Evolutionary conservation across 345 rosid species (phyloP), one percentile per base, ranked within the genome.

Genomic region (Hibiscus syriacus): DNA sequence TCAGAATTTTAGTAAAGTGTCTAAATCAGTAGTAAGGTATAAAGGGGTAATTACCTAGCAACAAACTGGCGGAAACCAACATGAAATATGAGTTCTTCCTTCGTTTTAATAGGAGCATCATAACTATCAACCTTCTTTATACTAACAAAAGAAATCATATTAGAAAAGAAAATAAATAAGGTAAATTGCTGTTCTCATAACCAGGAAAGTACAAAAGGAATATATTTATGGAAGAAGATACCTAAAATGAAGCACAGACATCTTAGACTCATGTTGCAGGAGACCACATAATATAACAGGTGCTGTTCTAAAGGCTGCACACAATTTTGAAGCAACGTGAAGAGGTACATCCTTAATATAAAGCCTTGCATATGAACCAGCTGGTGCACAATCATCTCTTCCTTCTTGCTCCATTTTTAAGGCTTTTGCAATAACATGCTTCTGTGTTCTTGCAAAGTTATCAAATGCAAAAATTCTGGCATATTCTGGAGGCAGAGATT

Each of bases 211-310:
- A 29, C 19, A 49, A 67, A 58, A 10, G 48, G 17, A 54, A 55
- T 60, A 26, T 5, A 29, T 45, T 10, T 38, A 12, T 4, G 11
- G 6, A 23, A 8, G 43, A n/a, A 61, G 64, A 76, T 78, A 91
- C 99, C 97, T 91, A 77, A 91, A 94, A 83, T 94, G 91, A 65
- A 91, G 88, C 71, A 91, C 95, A n/a, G 97, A 89, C 87, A 94
- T 90, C 85, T 94, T 94, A 64, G 99, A 91, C 73, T 90, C 99
- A 52, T 89, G 97, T 73, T 87, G 99, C 76, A 94, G 78, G 72
- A 94, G 97, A 67, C 99, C 99, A 76, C 84, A 86, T 43, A 79
- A 83, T 66, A 86, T 75, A 54, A 87, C 14, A n/a, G 96, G 92
- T 36, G 69, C 71, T 32, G 70, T 76, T 73, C 68, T 79, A 16